These are phyloP conservation scores for Trichophyton rubrum DNA, from an alignment of 2,329 filamentous ascomycete species.

Conservation along the genomic window DNA sequence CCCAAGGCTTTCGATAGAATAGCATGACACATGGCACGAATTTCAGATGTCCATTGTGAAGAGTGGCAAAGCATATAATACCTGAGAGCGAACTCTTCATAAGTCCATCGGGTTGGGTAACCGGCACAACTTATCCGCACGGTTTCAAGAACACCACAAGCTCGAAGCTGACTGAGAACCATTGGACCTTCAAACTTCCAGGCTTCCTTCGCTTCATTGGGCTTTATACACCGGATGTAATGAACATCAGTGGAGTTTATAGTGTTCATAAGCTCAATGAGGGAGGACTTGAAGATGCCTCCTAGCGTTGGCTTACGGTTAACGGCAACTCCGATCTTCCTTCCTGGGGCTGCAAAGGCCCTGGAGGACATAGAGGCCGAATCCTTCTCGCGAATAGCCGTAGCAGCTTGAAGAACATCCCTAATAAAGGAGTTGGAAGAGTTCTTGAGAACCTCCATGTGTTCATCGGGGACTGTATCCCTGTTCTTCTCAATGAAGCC, in stretches of 20 bases:
- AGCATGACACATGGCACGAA: conserved; percentile 82
- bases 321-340: conserved; percentile 80
- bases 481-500: conserved; percentile 99
- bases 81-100: conserved; percentile 90
- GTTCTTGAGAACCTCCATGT: conserved; percentile 79
- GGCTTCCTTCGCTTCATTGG: conserved; percentile 88
- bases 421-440: conserved; percentile 77
- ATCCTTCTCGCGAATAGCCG: conserved; percentile 83
- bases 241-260: conserved; percentile 98
- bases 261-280: conserved; percentile 95
- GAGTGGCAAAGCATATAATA: conserved; percentile 98
- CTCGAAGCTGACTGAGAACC: conserved; percentile 92
- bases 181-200: conserved; percentile 99
- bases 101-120: conserved; percentile 96
- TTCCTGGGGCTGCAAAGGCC: conserved; percentile 56
- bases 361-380: conserved; percentile 55
- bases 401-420: conserved; percentile 72
- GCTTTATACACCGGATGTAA: conserved; percentile 98
- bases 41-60: conserved; percentile 80
- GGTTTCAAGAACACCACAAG: conserved; percentile 96
- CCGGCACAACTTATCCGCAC: conserved; percentile 95
- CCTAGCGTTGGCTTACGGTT: conserved; percentile 94
- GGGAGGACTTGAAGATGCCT: conserved; percentile 95
- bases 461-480: conserved; percentile 95
- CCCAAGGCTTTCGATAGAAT: conserved; percentile 84